Conservation (phyloP, 768 basidiomycete species). For the Candolleomyces efflorescens region DNA sequence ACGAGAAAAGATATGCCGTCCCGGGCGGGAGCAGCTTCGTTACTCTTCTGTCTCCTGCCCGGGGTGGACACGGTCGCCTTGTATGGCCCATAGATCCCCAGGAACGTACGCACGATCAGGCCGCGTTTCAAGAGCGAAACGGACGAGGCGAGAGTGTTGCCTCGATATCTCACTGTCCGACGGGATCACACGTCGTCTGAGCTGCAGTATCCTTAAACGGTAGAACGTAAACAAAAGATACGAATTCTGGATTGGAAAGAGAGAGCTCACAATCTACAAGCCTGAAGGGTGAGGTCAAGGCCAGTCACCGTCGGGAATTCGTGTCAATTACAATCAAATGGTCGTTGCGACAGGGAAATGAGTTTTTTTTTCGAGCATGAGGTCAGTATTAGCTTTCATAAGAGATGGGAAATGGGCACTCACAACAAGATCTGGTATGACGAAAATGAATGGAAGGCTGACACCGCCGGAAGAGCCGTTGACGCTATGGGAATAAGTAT, state of each 20-base stretch:
- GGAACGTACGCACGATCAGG: background rate
- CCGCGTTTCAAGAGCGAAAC: constrained; percentile 3
- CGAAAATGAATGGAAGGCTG: constrained; percentile 29
- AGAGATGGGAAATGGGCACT: constrained; percentile 7
- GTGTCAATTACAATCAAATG: background rate
- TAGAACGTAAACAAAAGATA: constrained; percentile 2
- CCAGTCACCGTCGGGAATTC: background rate
- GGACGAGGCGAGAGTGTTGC: constrained; percentile 11
- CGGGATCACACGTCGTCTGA: constrained; percentile 29
- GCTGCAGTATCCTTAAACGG: constrained; percentile 29
- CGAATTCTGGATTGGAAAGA: background rate
- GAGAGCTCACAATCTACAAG: constrained; percentile 30
- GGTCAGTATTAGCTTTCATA: background rate
- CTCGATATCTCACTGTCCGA: constrained; percentile 26
- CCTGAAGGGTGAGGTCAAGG: constrained; percentile 17
- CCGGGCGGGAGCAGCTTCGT: too few species aligned
- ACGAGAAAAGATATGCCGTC: too few species aligned
- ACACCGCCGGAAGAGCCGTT: constrained; percentile 25
- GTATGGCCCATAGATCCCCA: background rate
- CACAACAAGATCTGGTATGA: constrained; percentile 35
- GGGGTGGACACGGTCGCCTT: background rate
- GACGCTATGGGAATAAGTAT: constrained; percentile 16
- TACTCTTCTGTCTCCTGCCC: too few species aligned
- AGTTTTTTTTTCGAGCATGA: too few species aligned
- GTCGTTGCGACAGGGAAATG: too few species aligned